A percentile compares a stretch with the other conserved stretches of the same genome.
phyloP scores from a whole-genome alignment of 331 rosid genomes.

The Phaseolus coccineus region DNA sequence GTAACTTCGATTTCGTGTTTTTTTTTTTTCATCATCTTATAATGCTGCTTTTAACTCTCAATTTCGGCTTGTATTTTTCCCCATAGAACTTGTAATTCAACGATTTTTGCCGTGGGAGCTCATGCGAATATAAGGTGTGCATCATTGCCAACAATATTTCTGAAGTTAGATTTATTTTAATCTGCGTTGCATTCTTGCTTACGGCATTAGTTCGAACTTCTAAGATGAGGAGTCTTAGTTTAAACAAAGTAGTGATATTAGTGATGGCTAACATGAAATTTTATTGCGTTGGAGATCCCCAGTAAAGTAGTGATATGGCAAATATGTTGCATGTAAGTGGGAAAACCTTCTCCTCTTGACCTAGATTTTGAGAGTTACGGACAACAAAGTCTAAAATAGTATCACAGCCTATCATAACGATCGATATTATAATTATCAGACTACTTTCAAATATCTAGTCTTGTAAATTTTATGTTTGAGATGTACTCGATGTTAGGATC shows the following conservation, averaged over 20 bases:
- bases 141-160: slow-evolving; percentile 15
- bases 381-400: neutral
- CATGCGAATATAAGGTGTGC: slow-evolving; percentile 68
- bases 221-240: slow-evolving; percentile 9
- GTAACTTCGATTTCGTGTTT: neutral
- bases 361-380: neutral
- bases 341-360: neutral
- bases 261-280: too few relatives aligned
- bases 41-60: slow-evolving; percentile 30
- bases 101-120: slow-evolving; percentile 46
- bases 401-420: neutral
- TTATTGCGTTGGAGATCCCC: neutral
- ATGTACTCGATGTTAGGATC: neutral
- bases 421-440: neutral
- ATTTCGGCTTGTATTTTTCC: slow-evolving; percentile 42
- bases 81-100: slow-evolving; percentile 55
- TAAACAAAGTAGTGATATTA: too few relatives aligned
- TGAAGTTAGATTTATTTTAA: slow-evolving; percentile 13
- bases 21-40: neutral
- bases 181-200: slow-evolving; percentile 13
- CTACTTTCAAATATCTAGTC: neutral
- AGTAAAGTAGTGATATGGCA: neutral
- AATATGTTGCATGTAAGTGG: neutral
- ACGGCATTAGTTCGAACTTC: slow-evolving; percentile 38
- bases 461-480: neutral